Base-by-base conservation (phyloP, 345 rosid genomes). In the Populus nigra region DNA sequence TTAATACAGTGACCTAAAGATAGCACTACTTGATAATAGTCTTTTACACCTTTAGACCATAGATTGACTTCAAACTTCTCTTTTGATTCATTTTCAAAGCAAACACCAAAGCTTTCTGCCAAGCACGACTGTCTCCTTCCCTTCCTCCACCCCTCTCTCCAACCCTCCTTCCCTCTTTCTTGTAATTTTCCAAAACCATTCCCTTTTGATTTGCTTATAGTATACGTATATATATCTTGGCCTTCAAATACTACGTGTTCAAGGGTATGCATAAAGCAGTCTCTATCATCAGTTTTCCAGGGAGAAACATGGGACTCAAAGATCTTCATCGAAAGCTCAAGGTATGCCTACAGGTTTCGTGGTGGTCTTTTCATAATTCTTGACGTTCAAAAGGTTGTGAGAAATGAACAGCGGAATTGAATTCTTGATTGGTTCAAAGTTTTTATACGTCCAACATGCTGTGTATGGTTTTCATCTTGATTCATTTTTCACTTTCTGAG, bases 301-400 rank as follows among this genome's bases (percentile, higher is more conserved):
- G 72, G 41, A 77, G 25, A 45, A 69, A 68, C 71, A 88, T 89
- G 94, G 86, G 88, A 17, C 76, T 90, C 20, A 85, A 76, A 66
- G 85, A 87, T 82, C 76, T 90, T 43, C 84, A 78, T 76, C 85
- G 86, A 81, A 88, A 85, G 83, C 74, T 83, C 74, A 90, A 90
- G 94, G 97, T 90, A 78, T 74, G 72, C 50, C 36, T 43, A 15
- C 27, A 69, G 39, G 69, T 16, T 55, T 39, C 50, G 7, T 53
- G 5, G 35, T 57, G 29, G 11, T 55, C 27, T 57, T 41, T 47
- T 38, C 70, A 41, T 69, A 35, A 22, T 31, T 33, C 23, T 65
- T 50, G 33, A 3, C 16, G 22, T 31, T 29, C 27, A 57, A 57
- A 9, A 57, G 63, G 63, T 0, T 9, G 29, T 9, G 2, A n/a